Base-by-base conservation (phyloP, 139 green algal genomes). In the Chlorella vulgaris region DNA sequence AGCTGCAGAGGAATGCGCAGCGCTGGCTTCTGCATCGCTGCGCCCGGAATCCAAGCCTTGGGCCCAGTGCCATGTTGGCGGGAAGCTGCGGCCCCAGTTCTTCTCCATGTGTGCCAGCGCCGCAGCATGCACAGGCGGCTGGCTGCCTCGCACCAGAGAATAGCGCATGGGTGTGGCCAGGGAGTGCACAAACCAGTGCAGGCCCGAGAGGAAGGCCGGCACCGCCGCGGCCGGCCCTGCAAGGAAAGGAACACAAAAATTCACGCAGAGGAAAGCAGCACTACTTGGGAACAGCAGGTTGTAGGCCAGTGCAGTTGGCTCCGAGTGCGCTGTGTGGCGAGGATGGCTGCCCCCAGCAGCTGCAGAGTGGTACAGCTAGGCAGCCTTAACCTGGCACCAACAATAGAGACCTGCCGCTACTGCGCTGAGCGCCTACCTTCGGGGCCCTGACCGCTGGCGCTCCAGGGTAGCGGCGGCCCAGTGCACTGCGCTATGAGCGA, bases 101-200 rank as follows among this genome's bases (percentile, higher is more conserved):
- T 85, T 85, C 66, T 85, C 81, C 21, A 70, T 50, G 60, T 85
- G 81, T 1, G 73, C 65, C 39, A 50, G 33, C 0, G 73, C 81
- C 0, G 2, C 10, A n/a, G 71, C 81, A n/a, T 58, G 39, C 58
- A 71, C 38, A 5, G 73, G 22, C 1, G 26, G 42, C 22, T 3
- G 10, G 8, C 33, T 35, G 15, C 35, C 69, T 35, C 47, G 53
- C 5, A 5, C 13, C 24, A 85, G 39, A 0, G 19, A 28, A 28
- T 42, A 85, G 33, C 36, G n/a, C 65, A 85, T 66, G 29, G 81
- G 81, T 3, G 81, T 85, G 51, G 36, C 75, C 70, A 85, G 38
- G n/a, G 69, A 81, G 50, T 79, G 40, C 6, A 80, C 81, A 26
- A 69, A 85, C 60, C 74, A 81, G 51, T 85, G 81, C 38, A 85